These are phyloP conservation scores for Botrytis medusae DNA, from an alignment of 2,329 filamentous ascomycete genomes.

Conservation along the genomic window DNA sequence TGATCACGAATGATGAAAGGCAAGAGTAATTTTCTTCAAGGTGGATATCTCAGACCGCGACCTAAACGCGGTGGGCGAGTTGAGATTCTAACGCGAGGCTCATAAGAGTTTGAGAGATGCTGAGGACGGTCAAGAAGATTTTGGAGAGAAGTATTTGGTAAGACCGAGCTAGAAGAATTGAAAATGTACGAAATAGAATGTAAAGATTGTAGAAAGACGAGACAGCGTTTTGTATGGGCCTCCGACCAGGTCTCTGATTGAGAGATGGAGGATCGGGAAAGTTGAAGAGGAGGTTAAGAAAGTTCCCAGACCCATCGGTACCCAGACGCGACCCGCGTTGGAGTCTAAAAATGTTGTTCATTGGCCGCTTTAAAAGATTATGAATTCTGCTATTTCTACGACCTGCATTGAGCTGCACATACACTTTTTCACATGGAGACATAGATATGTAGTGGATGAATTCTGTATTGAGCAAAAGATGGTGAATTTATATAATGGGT, in stretches of 20 bases:
- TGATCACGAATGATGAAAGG: conserved; percentile 17
- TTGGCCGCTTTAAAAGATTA: conserved; percentile 15
- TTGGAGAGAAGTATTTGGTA: background rate
- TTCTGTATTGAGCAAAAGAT: background rate
- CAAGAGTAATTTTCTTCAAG: conserved; percentile 26
- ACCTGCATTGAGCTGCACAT: background rate
- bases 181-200: background rate
- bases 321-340: conserved; percentile 23
- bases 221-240: conserved; percentile 21
- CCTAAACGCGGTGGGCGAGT: conserved; percentile 22
- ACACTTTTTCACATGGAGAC: background rate
- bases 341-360: conserved; percentile 22
- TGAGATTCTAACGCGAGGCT: conserved; percentile 19
- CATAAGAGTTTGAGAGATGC: conserved; percentile 27
- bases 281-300: conserved; percentile 14
- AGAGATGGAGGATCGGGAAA: conserved; percentile 1
- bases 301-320: conserved; percentile 20
- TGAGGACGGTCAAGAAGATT: conserved; percentile 22
- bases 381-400: background rate
- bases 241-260: conserved; percentile 20
- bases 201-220: conserved; percentile 9
- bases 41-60: conserved; percentile 26
- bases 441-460: too few species aligned
- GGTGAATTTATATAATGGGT: background rate
- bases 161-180: conserved; percentile 13